Conservation (phyloP, 2,329 filamentous ascomycete species). For the Westerdykella aurantiaca region DNA sequence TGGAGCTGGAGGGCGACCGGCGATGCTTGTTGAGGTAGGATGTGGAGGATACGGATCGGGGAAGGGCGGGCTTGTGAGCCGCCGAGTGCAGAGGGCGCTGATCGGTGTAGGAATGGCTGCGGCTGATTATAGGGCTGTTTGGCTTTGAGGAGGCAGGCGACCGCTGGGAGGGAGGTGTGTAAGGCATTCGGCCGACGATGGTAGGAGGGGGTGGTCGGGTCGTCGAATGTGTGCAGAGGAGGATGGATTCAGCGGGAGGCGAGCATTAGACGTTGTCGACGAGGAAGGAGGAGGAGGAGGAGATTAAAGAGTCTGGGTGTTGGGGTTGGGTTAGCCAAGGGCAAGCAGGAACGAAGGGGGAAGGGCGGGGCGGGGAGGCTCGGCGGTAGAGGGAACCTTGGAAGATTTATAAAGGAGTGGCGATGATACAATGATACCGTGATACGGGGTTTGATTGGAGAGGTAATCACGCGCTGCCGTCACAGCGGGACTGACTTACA, state of each 20-base stretch:
- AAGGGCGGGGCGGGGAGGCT: no score
- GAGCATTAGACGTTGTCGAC: background rate
- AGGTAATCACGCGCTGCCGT: no score
- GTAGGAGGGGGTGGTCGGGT: slow-evolving; percentile 18
- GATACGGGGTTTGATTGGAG: no score
- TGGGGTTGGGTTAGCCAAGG: background rate
- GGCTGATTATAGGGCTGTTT: slow-evolving; percentile 46
- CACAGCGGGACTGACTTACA: no score
- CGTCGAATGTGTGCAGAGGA: slow-evolving; percentile 13
- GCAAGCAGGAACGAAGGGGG: background rate
- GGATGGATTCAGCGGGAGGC: no score
- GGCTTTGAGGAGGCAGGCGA: slow-evolving; percentile 54
- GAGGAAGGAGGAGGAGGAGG: background rate
- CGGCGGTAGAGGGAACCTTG: no score
- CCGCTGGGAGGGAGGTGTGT: slow-evolving; percentile 70
- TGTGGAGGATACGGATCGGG: slow-evolving; percentile 53
- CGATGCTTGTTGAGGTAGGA: slow-evolving; percentile 59
- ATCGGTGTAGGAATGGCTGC: slow-evolving; percentile 47
- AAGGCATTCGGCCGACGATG: slow-evolving; percentile 65
- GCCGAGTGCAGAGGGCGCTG: slow-evolving; percentile 29
- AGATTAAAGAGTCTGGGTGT: background rate
- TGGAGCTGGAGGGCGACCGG: slow-evolving; percentile 49
- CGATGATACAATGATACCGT: no score
- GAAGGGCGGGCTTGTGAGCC: slow-evolving; percentile 43
- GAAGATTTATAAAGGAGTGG: no score